Evolutionary conservation across 192 early-diverging fungal species (phyloP).

Genomic region (Backusella parvicylindrica): DNA sequence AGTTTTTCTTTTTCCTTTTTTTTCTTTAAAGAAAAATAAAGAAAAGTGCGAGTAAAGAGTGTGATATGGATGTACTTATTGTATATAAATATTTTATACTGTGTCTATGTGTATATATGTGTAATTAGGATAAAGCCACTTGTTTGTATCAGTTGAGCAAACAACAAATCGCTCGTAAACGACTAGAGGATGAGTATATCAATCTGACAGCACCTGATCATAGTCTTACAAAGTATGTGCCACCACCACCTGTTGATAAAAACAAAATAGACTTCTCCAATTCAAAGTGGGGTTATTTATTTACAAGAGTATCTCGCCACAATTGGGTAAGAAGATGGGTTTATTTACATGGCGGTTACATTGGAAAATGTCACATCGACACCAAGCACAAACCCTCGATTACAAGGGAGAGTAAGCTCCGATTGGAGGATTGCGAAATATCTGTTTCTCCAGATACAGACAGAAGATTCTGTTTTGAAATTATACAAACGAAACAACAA

Average conservation of each 20-base stretch:
- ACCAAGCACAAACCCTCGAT: not conserved
- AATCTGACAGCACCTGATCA: constrained; percentile 20
- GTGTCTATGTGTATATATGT: not conserved
- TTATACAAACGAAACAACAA: constrained; percentile 17
- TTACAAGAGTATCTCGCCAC: constrained; percentile 37
- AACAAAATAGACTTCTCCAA: constrained; percentile 20
- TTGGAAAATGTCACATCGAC: constrained; percentile 40
- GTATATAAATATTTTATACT: not conserved
- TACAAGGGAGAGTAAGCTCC: not conserved
- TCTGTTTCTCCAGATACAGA: constrained; percentile 42
- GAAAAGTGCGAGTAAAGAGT: no score
- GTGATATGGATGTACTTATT: not conserved
- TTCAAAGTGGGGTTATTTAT: constrained; percentile 67
- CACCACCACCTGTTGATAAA: not conserved
- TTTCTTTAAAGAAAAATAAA: not conserved
- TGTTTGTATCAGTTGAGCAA: constrained; percentile 30
- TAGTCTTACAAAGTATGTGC: constrained; percentile 21
- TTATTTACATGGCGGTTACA: constrained; percentile 53
- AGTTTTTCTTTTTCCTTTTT: no score
- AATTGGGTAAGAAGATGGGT: constrained; percentile 59
- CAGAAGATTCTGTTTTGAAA: constrained; percentile 69
- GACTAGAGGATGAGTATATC: constrained; percentile 33
- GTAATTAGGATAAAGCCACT: constrained; percentile 31
- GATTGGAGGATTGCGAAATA: not conserved
- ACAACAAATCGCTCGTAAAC: constrained; percentile 31